Base-by-base conservation (phyloP, 192 early-diverging fungal species). In the Phycomyces blakesleeanus region DNA sequence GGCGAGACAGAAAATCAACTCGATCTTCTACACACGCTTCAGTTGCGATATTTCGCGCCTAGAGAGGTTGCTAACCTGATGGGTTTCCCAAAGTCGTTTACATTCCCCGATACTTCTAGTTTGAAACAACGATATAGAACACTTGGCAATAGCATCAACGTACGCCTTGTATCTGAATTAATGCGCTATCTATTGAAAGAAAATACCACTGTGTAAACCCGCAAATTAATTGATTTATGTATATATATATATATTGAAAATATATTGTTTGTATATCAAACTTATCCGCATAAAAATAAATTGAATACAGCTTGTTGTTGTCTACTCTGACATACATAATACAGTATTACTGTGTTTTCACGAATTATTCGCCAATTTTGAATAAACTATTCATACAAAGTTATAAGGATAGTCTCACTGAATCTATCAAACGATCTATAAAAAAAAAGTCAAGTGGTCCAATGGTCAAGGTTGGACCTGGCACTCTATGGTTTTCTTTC, bases 121-220 rank as follows among this genome's bases (percentile, higher is more conserved):
- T 57, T 82, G 15, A 87, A 84, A 60, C 96, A 98, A 68, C 70
- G 79, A 50, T 97, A 93, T 64, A 75, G 86, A n/a, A 79, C 94
- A 34, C 72, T 98, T 11, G 96, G 96, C 1, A 98, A 98, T 66
- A 92, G 89, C 34, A 80, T 98, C 18, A 98, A 90, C 61, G 89
- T 92, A 47, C 83, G 77, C 50, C 86, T 97, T 0, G 91, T 97
- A 0, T 76, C 87, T 0, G 78, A 85, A 56, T 67, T 98, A 59
- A 86, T 96, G 68, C 75, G 78, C 64, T 88, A 88, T 59, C 70
- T 93, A 16, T 53, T 90, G 54, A 72, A 72, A 24, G 68, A 74
- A 53, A 63, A 57, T 6, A 66, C 38, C 6, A 52, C 51, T 16
- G 16, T 5, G 16, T 20, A 50, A 16, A 50, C 0, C n/a, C 15